Conservation (phyloP, 1,139 yeast species). For the Blastobotrys illinoisensis region DNA sequence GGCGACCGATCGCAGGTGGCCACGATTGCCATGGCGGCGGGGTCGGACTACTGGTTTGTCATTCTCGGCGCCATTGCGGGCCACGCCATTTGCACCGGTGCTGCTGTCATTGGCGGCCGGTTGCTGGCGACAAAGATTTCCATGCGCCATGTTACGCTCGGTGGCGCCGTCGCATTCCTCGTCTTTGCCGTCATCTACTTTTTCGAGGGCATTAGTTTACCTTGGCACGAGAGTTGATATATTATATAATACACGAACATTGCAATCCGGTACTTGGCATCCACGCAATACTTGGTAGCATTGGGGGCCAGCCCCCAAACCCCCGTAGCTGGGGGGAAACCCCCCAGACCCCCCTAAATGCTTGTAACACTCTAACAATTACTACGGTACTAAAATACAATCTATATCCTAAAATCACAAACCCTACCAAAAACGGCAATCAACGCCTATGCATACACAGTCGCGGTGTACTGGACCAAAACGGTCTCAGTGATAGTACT, state of each 20-base stretch:
- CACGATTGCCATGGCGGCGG: slow-evolving; percentile 98
- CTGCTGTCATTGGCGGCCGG: slow-evolving; percentile 94
- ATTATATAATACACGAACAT: too few species aligned
- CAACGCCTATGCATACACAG: background rate
- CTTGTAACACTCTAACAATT: too few species aligned
- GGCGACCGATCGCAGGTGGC: slow-evolving; percentile 98
- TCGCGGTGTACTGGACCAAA: background rate
- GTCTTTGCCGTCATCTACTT: slow-evolving; percentile 78
- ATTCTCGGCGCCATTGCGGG: slow-evolving; percentile 88
- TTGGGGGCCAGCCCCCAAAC: too few species aligned
- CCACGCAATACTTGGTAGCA: too few species aligned
- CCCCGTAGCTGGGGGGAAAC: too few species aligned
- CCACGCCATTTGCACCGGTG: slow-evolving; percentile 81
- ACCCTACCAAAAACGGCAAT: too few species aligned
- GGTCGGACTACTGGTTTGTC: slow-evolving; percentile 85
- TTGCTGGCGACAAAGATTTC: slow-evolving; percentile 73
- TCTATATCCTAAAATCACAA: background rate
- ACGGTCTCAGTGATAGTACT: background rate
- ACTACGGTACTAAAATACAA: too few species aligned
- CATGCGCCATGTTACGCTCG: slow-evolving; percentile 84
- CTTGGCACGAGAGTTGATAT: slow-evolving; percentile 6
- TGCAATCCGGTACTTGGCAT: too few species aligned
- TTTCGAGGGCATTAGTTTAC: slow-evolving; percentile 17
- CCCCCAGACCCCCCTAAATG: too few species aligned
- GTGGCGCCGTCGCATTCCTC: slow-evolving; percentile 84